Evolutionary conservation across 768 basidiomycete genomes (phyloP), one percentile per base, ranked within the genome.

Genomic region (Calocybe cyanea): DNA sequence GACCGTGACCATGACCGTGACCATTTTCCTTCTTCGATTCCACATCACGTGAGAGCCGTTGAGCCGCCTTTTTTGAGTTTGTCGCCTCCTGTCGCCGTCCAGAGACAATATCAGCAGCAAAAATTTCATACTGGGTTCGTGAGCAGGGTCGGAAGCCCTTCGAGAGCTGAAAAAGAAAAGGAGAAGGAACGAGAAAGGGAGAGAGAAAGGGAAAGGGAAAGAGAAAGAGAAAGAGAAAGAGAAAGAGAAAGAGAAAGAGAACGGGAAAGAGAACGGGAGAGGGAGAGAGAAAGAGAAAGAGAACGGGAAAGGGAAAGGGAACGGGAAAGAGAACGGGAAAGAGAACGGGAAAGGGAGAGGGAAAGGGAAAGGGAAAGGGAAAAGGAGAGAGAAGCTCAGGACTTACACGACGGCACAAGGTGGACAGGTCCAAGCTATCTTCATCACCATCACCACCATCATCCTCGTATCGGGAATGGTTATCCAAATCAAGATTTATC

Each of bases 121-220:
- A 28, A 28, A 11, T 28, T 28, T 28, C 25, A 28, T 28, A 28
- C 25, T 6, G 25, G 11, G 25, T 28, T 28, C 11, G 25, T 28
- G 25, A 28, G 25, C 11, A 28, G 25, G 11, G 25, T 28, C 5
- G 25, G 25, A 11, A 28, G 25, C 11, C 25, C 25, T 28, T 28
- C 25, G 5, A 28, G 25, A 28, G 57, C 60, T 13, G 72, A 77
- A 56, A 70, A 70, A 38, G 51, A 58, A 13, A 62, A 62, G 42
- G 62, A 65, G 30, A 81, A 78, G 59, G 71, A 77, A 43, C 71
- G 74, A 42, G 75, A 77, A 54, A 77, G 75, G 54, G 75, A 73
- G 52, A 62, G 60, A 34, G 51, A 53, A 18, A 64, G 25, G 65
- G 50, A 67, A 81, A 57, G 75, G 78, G 54, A 76, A 78, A 53